phyloP scores from a whole-genome alignment of 768 basidiomycete genomes.

The Lentinula sp. region DNA sequence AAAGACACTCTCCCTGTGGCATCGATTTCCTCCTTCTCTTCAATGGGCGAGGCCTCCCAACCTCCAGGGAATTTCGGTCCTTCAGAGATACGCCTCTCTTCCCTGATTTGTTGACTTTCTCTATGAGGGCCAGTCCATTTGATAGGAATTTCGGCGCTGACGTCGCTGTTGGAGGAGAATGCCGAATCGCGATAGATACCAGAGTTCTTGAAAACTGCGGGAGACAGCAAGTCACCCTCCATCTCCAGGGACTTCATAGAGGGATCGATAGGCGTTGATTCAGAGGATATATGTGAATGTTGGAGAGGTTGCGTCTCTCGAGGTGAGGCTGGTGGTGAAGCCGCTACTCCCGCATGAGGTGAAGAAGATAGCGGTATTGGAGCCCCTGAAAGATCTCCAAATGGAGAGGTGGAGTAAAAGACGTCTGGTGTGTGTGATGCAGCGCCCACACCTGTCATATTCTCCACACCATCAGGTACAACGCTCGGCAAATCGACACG shows the following conservation, averaged over 20 bases:
- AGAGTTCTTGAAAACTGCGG: constrained; percentile 29
- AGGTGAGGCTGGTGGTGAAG: background rate
- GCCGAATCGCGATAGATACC: constrained; percentile 64
- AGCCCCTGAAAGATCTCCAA: constrained; percentile 6
- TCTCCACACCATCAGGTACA: constrained; percentile 42
- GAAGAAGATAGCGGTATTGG: background rate
- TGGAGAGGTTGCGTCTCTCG: background rate
- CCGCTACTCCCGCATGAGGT: background rate
- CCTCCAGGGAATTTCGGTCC: constrained; percentile 43
- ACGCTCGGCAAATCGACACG: constrained; percentile 48
- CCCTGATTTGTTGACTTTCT: constrained; percentile 8
- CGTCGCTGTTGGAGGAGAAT: constrained; percentile 43
- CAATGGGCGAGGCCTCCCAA: constrained; percentile 50
- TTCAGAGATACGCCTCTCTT: constrained; percentile 15
- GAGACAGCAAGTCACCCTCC: background rate
- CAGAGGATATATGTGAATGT: background rate
- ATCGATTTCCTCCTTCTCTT: constrained; percentile 27
- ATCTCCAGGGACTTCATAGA: background rate
- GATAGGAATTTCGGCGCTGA: constrained; percentile 47
- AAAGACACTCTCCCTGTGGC: background rate
- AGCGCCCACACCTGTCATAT: constrained; percentile 66
- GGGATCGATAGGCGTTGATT: background rate
- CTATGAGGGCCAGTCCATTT: constrained; percentile 47
- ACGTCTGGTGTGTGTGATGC: constrained; percentile 21
- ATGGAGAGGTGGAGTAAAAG: constrained; percentile 27